Conservation (phyloP, 2,329 filamentous ascomycete genomes). For the Exophiala oligosperma region DNA sequence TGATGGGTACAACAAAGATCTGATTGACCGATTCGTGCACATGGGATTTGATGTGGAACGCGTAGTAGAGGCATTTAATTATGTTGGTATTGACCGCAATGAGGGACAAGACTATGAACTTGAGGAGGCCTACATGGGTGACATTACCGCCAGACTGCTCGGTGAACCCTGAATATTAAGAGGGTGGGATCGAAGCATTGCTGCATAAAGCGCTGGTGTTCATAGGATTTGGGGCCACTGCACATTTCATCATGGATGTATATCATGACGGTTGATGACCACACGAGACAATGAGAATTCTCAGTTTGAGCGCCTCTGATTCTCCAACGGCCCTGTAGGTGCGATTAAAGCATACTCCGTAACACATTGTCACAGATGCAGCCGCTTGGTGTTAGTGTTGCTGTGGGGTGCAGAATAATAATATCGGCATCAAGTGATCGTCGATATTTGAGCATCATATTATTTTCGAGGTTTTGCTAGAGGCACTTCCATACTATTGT, state of each 20-base stretch:
- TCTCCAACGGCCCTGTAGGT: no score
- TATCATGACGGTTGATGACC: conserved; percentile 16
- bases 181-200: neutral
- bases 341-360: no score
- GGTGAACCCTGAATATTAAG: conserved; percentile 62
- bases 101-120: conserved; percentile 78
- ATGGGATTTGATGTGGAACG: conserved; percentile 90
- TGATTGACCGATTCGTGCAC: conserved; percentile 78
- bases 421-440: no score
- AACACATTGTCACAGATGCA: no score
- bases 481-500: no score
- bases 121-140: conserved; percentile 87
- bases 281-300: conserved; percentile 7
- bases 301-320: neutral
- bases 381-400: no score
- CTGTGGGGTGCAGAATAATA: no score
- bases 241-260: conserved; percentile 14
- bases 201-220: conserved; percentile 26
- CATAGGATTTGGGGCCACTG: conserved; percentile 9
- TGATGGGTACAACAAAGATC: conserved; percentile 78
- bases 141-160: conserved; percentile 81
- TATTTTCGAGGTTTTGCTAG: no score
- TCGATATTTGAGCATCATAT: no score
- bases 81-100: conserved; percentile 76
- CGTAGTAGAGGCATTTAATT: conserved; percentile 83